Evolutionary conservation across 1,284 basidiomycete species (phyloP).

Genomic region (Ustilago lituana): DNA sequence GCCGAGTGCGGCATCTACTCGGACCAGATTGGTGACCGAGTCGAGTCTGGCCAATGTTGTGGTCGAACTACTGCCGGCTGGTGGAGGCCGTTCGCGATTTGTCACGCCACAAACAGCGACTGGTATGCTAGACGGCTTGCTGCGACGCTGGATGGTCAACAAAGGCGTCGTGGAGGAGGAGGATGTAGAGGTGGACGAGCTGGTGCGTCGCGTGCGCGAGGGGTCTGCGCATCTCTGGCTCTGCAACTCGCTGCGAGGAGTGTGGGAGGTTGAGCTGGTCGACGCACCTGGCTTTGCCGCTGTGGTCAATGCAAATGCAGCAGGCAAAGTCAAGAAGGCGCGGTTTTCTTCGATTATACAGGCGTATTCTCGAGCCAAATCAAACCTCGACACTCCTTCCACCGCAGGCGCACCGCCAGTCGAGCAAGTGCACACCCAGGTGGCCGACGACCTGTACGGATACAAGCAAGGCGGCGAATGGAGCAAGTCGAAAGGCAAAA

Average conservation of each 20-base stretch:
- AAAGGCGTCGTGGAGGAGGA: constrained; percentile 27
- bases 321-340: constrained; percentile 19
- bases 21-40: constrained; percentile 34
- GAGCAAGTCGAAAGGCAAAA: constrained; percentile 12
- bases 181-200: constrained; percentile 24
- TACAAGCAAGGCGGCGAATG: constrained; percentile 15
- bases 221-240: constrained; percentile 36
- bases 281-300: constrained; percentile 1
- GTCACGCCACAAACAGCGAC: constrained; percentile 33
- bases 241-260: constrained; percentile 43
- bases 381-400: not conserved
- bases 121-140: constrained; percentile 42
- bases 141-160: constrained; percentile 42
- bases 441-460: constrained; percentile 38
- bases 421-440: constrained; percentile 19
- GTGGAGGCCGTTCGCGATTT: constrained; percentile 22
- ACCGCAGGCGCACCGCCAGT: not conserved
- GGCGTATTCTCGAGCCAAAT: not conserved
- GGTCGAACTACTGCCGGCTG: constrained; percentile 17
- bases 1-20: not conserved
- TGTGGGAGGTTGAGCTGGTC: constrained; percentile 37
- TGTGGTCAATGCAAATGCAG: not conserved
- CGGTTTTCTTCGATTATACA: constrained; percentile 27
- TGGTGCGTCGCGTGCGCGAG: constrained; percentile 7
- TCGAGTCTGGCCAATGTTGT: constrained; percentile 43